Evolutionary conservation across 2,329 filamentous ascomycete genomes (phyloP).

Genomic region (Aureobasidium sp.): DNA sequence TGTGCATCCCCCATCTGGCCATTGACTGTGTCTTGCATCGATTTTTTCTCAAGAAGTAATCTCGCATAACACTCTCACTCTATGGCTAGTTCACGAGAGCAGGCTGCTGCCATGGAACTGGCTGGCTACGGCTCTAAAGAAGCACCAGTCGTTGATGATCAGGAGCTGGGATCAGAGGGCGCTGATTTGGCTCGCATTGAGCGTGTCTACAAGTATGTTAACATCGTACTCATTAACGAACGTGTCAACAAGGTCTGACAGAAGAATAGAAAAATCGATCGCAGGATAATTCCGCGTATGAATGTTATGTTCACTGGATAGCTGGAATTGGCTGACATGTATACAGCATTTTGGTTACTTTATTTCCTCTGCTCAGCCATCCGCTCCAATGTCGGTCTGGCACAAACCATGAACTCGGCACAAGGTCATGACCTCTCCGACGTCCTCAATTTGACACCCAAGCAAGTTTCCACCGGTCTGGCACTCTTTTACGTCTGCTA

Average conservation of each 20-base stretch:
- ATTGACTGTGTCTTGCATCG: too few species aligned
- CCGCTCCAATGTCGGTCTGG: conserved; percentile 81
- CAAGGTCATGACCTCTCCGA: conserved; percentile 66
- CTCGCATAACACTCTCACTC: neutral
- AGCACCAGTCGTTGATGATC: neutral
- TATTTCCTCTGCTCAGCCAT: conserved; percentile 93
- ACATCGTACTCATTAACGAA: neutral
- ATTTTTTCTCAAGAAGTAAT: neutral
- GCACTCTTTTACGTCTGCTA: conserved; percentile 90
- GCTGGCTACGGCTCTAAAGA: conserved; percentile 3
- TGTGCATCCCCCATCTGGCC: neutral
- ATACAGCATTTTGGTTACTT: conserved; percentile 69
- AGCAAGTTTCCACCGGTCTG: conserved; percentile 74
- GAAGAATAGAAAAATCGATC: conserved; percentile 18
- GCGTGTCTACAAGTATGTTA: conserved; percentile 13
- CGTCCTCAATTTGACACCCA: conserved; percentile 59
- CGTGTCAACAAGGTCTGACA: neutral
- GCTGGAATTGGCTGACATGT: neutral
- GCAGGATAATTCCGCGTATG: conserved; percentile 23
- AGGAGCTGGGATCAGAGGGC: conserved; percentile 7
- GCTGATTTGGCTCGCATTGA: conserved; percentile 11
- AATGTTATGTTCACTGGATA: neutral
- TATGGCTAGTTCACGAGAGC: neutral
- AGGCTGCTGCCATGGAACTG: conserved; percentile 2
- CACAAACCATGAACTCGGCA: conserved; percentile 82